Conservation (phyloP, 805 yeast genomes). For the Kuraishia capsulata region DNA sequence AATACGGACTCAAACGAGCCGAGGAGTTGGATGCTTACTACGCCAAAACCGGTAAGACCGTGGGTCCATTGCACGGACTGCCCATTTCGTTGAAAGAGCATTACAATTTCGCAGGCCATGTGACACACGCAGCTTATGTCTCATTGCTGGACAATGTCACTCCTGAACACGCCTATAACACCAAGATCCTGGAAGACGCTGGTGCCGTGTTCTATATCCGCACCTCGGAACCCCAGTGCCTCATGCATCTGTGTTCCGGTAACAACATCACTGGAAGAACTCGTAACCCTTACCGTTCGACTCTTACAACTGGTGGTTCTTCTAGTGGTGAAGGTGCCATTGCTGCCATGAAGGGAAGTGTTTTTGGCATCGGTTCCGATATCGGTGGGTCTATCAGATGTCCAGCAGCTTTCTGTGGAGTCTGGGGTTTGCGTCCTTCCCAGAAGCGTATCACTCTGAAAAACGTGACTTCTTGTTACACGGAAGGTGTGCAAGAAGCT, state of each 20-base stretch:
- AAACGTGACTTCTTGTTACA: conserved; percentile 25
- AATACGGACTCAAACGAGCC: conserved; percentile 39
- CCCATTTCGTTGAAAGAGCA: conserved; percentile 60
- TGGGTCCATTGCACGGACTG: conserved; percentile 56
- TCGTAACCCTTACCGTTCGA: conserved; percentile 37
- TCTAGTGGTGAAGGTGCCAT: conserved; percentile 45
- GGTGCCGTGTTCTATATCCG: conserved; percentile 50
- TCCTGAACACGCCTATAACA: conserved; percentile 28
- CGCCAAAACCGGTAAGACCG: conserved; percentile 32
- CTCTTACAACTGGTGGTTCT: conserved; percentile 43
- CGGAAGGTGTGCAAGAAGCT: conserved; percentile 30
- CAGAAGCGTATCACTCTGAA: conserved; percentile 34
- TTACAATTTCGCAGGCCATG: conserved; percentile 36
- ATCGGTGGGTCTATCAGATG: conserved; percentile 48
- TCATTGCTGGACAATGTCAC: conserved; percentile 29
- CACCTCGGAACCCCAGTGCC: conserved; percentile 46
- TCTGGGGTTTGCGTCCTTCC: conserved; percentile 40
- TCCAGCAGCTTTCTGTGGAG: conserved; percentile 46
- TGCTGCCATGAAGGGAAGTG: conserved; percentile 33
- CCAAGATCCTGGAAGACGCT: conserved; percentile 33
- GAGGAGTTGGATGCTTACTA: conserved; percentile 42
- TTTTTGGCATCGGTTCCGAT: conserved; percentile 33
- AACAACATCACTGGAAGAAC: conserved; percentile 46
- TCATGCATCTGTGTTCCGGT: conserved; percentile 47
- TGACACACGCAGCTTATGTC: conserved; percentile 43